Base-by-base conservation (phyloP, 2,329 filamentous ascomycete genomes). In the Mycosphaerella sp. region DNA sequence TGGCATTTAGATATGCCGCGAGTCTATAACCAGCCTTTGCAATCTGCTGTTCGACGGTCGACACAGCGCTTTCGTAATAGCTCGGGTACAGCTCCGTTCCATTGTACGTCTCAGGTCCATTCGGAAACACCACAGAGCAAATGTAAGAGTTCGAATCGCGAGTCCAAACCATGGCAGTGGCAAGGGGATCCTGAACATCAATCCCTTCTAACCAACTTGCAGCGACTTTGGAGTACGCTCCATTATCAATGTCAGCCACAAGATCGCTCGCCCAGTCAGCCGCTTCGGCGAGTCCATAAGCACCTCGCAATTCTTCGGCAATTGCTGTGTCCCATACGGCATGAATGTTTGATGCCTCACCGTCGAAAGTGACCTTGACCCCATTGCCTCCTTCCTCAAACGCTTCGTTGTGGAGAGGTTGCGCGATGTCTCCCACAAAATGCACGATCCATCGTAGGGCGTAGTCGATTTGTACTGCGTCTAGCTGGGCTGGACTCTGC, bases 391-490 rank as follows among this genome's bases (percentile, higher is more conserved):
- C 73, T 6, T 71, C 55, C 6, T 68, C 70, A 12, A 70, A 62
- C 36, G 67, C 70, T 61, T 80, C 77, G 10, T 75, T 74, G 59
- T 80, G 79, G 43, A 94, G 72, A 0, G 85, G 86, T 63, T 89
- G 89, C 0, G 58, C 55, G 46, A 65, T 63, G 65, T 95, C 89
- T 50, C 87, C 79, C 9, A 93, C 70, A 61, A 79, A 77, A 49
- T 70, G 76, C 17, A 79, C 66, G 47, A 79, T 64, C 65, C 75
- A 79, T 50, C 72, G 70, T 16, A 79, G 60, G 0, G 75, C 75
- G 43, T 73, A 70, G 51, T 70, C 68, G 35, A 47, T 73, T 66
- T 14, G 51, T 55, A 6, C 59, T 56, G 41, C 62, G 57, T 32
- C 73, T 50, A 17, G 50, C 49, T 39, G 40, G 59, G 41, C 63